Conservation (phyloP, 139 green algal species). For the Pleodorina starrii region DNA sequence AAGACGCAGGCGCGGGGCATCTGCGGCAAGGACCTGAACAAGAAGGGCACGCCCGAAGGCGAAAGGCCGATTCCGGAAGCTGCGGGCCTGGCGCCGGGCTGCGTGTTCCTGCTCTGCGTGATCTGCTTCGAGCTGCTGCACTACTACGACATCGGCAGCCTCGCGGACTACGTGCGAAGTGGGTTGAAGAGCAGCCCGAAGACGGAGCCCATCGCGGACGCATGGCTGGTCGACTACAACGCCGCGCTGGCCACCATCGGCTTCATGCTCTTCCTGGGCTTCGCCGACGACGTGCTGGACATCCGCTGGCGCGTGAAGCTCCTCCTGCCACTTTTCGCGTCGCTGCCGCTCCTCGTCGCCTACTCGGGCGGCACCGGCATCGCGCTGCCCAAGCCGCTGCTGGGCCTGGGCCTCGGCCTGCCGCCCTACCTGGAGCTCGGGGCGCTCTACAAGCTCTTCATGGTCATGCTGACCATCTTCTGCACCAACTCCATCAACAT, state of each 20-base stretch:
- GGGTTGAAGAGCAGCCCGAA: constrained; percentile 51
- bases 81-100: constrained; percentile 89
- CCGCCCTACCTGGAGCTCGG: constrained; percentile 86
- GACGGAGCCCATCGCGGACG: constrained; percentile 64
- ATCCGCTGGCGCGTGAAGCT: constrained; percentile 98
- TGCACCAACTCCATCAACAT: constrained; percentile 99
- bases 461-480: constrained; percentile 95
- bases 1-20: constrained; percentile 73
- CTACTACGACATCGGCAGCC: constrained; percentile 81
- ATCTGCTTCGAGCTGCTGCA: constrained; percentile 95
- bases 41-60: constrained; percentile 85
- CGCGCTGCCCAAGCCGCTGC: constrained; percentile 85
- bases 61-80: constrained; percentile 91
- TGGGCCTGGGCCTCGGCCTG: constrained; percentile 58
- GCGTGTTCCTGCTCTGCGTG: constrained; percentile 93
- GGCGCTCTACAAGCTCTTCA: constrained; percentile 95
- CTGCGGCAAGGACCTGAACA: constrained; percentile 93
- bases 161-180: constrained; percentile 59
- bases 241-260: constrained; percentile 95
- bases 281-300: constrained; percentile 99
- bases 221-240: constrained; percentile 99
- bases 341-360: constrained; percentile 91
- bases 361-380: constrained; percentile 89
- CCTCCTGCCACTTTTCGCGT: constrained; percentile 89
- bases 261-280: constrained; percentile 99